Evolutionary conservation across 305 asterid genomes (phyloP), one percentile per base, ranked within the genome.

Genomic region (Rubia balearica): DNA sequence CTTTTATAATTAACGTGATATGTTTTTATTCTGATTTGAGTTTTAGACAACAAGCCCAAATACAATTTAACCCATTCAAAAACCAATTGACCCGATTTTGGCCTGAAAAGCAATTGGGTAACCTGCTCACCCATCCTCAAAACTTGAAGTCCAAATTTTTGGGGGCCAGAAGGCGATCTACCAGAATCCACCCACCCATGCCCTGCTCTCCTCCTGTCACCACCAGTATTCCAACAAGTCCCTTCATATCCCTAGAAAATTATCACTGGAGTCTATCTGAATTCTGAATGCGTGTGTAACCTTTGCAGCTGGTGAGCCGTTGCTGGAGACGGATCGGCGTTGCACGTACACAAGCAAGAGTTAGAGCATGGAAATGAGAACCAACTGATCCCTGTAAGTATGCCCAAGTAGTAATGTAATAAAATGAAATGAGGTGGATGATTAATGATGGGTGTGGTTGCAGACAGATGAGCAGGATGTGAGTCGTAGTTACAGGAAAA

Each of bases 151-250:
- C 72, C 4, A 88, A 90, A 75, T 90, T 83, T 73, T 76, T 87
- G 27, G 89, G 89, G 65, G 75, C 88, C 2, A 86, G 90, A 73
- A 82, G 95, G 69, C 85, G 97, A 76, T 87, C 96, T 0, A 79
- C 83, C 78, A 87, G 91, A 67, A 89, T 24, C 62, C 30, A 19
- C 27, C 62, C 64, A 0, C 38, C 40, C 7, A 11, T 41, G 2
- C 64, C 64, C 60, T 19, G 19, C 33, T 57, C 62, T 55, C 22
- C 22, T 55, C 22, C 27, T 53, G 24, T n/a, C 17, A 19, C 36
- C 36, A 30, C 36, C 36, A 30, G 36, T 30, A 36, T 36, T 4
- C 40, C 40, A 36, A 36, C 36, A 33, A 4, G 36, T 33, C 36
- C 36, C 6, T 36, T 36, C 40, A 36, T 36, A 36, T 5, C 7